phyloP scores from a whole-genome alignment of 2,329 filamentous ascomycete species.

The Penicillium carneum region DNA sequence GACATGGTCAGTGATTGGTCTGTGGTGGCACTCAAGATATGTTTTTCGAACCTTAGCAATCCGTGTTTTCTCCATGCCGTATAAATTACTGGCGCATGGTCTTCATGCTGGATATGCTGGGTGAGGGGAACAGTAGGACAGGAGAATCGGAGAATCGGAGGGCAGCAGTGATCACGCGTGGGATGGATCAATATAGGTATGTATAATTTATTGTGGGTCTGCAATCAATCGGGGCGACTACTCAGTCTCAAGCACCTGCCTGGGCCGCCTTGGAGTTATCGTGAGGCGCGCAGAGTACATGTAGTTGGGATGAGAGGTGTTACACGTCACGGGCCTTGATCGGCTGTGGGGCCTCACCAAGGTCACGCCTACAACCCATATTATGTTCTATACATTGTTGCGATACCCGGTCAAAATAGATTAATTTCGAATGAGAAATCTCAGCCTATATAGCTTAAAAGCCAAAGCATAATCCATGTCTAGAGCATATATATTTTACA shows the following conservation, averaged over 20 bases:
- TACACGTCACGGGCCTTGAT: slow-evolving; percentile 23
- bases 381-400: background rate
- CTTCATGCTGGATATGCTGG: slow-evolving; percentile 40
- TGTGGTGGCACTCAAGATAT: background rate
- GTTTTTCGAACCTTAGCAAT: slow-evolving; percentile 50
- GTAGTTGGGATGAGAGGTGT: slow-evolving; percentile 17
- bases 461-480: background rate
- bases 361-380: slow-evolving; percentile 4
- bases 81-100: slow-evolving; percentile 42
- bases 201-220: background rate
- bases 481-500: slow-evolving; percentile 20
- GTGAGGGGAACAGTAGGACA: slow-evolving; percentile 13
- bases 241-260: background rate
- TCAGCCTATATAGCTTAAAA: background rate
- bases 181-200: background rate
- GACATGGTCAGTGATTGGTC: slow-evolving; percentile 4
- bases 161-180: background rate
- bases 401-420: background rate
- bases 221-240: background rate
- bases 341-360: slow-evolving; percentile 15
- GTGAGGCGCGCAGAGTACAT: slow-evolving; percentile 13
- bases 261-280: background rate
- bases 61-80: slow-evolving; percentile 56
- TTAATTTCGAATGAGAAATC: too few relatives aligned
- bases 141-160: background rate